Percentiles rank a stretch among this genome's conserved stretches.
These are phyloP conservation scores for Boletales sp. DNA, from an alignment of 768 basidiomycete species.

Conservation along the genomic window DNA sequence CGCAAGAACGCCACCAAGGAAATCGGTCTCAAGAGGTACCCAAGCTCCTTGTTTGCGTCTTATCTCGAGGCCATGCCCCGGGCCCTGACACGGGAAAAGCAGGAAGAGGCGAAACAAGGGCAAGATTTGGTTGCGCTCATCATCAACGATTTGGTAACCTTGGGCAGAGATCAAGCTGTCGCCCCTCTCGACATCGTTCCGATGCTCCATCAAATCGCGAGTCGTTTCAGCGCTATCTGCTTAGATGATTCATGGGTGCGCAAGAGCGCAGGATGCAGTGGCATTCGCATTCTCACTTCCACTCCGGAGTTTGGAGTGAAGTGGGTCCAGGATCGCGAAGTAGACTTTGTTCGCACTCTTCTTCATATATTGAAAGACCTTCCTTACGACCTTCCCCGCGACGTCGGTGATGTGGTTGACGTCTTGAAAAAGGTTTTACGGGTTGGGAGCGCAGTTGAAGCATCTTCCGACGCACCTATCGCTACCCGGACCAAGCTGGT, in stretches of 20 bases:
- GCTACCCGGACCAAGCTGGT: conserved; percentile 52
- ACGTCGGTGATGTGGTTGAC: conserved; percentile 74
- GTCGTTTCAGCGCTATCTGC: conserved; percentile 81
- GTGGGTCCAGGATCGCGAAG: conserved; percentile 84
- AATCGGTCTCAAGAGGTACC: conserved; percentile 46
- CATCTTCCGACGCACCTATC: conserved; percentile 40
- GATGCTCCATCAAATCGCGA: conserved; percentile 78
- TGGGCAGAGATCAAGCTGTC: conserved; percentile 46
- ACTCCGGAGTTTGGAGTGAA: conserved; percentile 67
- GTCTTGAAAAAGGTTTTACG: conserved; percentile 68
- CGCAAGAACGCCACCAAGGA: conserved; percentile 55
- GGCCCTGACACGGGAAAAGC: conserved; percentile 64
- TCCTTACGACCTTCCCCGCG: conserved; percentile 81
- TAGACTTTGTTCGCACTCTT: conserved; percentile 86
- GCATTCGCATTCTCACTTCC: conserved; percentile 75
- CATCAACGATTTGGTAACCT: conserved; percentile 60
- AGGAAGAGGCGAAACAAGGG: conserved; percentile 57
- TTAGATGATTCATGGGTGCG: conserved; percentile 87
- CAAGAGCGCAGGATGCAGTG: conserved; percentile 86
- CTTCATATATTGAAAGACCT: conserved; percentile 93
- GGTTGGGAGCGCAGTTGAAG: conserved; percentile 52
- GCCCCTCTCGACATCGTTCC: conserved; percentile 54
- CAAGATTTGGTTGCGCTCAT: conserved; percentile 58
- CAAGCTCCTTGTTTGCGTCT: conserved; percentile 58
- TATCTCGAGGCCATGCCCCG: conserved; percentile 81